These are phyloP conservation scores for Elaeagnus macrophylla DNA, from an alignment of 306 rosid species.

Conservation along the genomic window DNA sequence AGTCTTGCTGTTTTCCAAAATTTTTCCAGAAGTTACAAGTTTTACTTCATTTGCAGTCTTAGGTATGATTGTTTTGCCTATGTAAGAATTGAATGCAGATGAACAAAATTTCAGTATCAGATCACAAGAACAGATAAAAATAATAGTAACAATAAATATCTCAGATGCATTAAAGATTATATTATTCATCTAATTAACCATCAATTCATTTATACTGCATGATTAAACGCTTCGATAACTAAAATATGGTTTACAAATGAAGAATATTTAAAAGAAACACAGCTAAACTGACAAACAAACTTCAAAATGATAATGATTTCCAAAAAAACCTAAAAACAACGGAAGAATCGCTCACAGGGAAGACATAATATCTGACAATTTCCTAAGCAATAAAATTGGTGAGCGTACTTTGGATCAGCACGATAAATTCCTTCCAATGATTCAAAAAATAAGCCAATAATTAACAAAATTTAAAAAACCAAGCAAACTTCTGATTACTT, in stretches of 20 bases:
- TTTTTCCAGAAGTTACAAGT: constrained; percentile 81
- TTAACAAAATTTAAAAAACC: constrained; percentile 1
- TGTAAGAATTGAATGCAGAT: constrained; percentile 1
- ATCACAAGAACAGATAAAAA: neutral
- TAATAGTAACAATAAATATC: neutral
- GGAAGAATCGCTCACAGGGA: too few relatives aligned
- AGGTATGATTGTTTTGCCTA: constrained; percentile 73
- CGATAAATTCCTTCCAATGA: neutral
- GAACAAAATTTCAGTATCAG: constrained; percentile 12
- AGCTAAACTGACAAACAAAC: too few relatives aligned
- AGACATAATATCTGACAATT: too few relatives aligned
- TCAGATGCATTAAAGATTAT: neutral
- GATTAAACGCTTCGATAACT: too few relatives aligned
- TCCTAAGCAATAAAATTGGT: too few relatives aligned
- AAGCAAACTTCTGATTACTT: neutral
- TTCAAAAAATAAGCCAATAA: neutral
- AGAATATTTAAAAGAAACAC: too few relatives aligned
- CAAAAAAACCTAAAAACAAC: too few relatives aligned
- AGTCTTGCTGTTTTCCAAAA: constrained; percentile 94
- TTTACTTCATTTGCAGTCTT: constrained; percentile 93
- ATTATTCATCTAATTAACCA: too few relatives aligned
- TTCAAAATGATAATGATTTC: too few relatives aligned
- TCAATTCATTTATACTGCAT: too few relatives aligned
- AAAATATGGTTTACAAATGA: too few relatives aligned
- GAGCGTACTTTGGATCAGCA: too few relatives aligned